Base-by-base conservation (phyloP, 192 early-diverging fungal genomes). In the Linnemannia exigua region DNA sequence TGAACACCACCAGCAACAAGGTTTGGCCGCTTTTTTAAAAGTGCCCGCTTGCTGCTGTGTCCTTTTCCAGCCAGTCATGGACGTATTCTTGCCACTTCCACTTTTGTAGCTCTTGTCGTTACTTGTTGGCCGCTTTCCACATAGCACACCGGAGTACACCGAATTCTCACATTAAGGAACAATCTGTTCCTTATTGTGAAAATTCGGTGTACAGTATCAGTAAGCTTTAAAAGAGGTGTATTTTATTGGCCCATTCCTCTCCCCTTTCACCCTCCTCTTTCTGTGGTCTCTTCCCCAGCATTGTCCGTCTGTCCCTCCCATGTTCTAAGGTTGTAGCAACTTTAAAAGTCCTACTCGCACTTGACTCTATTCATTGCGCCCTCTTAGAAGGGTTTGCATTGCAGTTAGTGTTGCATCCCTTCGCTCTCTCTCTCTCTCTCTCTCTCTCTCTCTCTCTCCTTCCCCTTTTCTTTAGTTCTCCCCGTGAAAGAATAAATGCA, bases 1-100 rank as follows among this genome's bases (percentile, higher is more conserved):
- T 22, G 19, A 28, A 31, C n/a, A n/a, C n/a, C n/a, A n/a, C n/a
- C n/a, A n/a, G n/a, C n/a, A 25, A 41, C 15, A 22, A 36, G 28
- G 31, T 78, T 79, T 71, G 51, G 77, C 77, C 77, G 68, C 68
- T 79, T 79, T 79, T 71, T 68, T 69, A 25, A n/a, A 63, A 71
- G 51, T 25, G 77, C 77, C 77, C 31, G 50, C 75, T 17, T 19
- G n/a, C 36, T 36, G 68, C 35, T 41, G 31, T 38, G 68, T 38
- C n/a, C 67, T 70, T 1, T 67, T 33, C 11, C 31, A 38, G 22
- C 51, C 20, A 28, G 20, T n/a, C 33, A 8, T 38, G 1, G 19
- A 38, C 28, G 58, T 63, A 63, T 33, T 63, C 28, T 14, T 31
- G 12, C 12, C 25, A 63, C 28, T 33, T 63, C 58, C 58, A 12